Percentiles rank a stretch among this genome's conserved stretches.
phyloP scores from a whole-genome alignment of 2,329 filamentous ascomycete genomes.

The Ophiognomonia clavigignenti-juglandacearum region DNA sequence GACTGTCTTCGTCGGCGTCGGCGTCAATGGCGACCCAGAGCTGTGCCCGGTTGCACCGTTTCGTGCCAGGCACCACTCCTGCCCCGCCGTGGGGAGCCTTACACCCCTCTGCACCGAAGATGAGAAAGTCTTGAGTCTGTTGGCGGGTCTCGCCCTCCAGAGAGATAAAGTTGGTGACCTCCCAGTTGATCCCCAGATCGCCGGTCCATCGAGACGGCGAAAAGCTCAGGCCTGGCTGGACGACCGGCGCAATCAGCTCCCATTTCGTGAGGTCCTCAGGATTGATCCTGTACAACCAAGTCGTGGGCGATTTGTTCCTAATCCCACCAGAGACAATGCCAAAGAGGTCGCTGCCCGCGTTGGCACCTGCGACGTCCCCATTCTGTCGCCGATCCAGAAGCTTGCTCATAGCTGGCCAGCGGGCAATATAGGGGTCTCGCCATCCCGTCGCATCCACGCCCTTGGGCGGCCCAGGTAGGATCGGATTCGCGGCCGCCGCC shows the following conservation, averaged over 20 bases:
- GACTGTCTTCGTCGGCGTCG: constrained; percentile 19
- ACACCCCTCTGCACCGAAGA: constrained; percentile 40
- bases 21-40: constrained; percentile 39
- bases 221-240: constrained; percentile 3
- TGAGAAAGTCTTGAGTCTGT: constrained; percentile 33
- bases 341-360: constrained; percentile 27
- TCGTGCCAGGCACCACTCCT: constrained; percentile 9
- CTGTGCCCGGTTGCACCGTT: constrained; percentile 14
- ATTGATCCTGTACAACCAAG: constrained; percentile 41
- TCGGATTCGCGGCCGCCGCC: constrained; percentile 25
- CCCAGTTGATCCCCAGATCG: constrained; percentile 47
- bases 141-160: constrained; percentile 26
- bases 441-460: constrained; percentile 26
- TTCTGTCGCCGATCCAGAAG: constrained; percentile 19
- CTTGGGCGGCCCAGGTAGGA: constrained; percentile 25
- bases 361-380: constrained; percentile 6
- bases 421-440: constrained; percentile 28
- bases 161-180: constrained; percentile 42
- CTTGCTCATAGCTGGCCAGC: constrained; percentile 21
- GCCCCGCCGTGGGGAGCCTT: constrained; percentile 14
- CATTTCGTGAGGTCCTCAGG: constrained; percentile 35
- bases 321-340: constrained; percentile 46
- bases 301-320: constrained; percentile 33
- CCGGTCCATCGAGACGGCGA: constrained; percentile 39
- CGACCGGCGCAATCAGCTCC: constrained; percentile 38